Evolutionary conservation across 2,329 filamentous ascomycete genomes (phyloP), one percentile per base, ranked within the genome.

Genomic region (Clathrospora elynae): DNA sequence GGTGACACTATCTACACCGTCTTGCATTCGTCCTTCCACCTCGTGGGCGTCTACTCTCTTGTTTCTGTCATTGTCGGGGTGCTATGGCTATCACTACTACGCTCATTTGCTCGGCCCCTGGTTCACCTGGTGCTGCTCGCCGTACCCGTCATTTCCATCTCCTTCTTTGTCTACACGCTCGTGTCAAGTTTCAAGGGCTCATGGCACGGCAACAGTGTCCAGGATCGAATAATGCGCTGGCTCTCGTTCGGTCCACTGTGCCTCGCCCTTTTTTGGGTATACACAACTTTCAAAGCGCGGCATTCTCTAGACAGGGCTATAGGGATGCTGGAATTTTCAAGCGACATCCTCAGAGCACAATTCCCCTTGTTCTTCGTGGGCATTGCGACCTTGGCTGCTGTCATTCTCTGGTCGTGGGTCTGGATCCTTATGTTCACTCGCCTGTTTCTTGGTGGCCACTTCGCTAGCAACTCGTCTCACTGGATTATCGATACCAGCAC

Each of bases 341-440:
- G 88, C 59, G 86, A 86, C 42, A 95, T 99, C 46, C 76, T 99
- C 11, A 83, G 86, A 5, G 87, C 90, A 23, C 95, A 95, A 62
- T 85, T 90, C 7, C 89, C 87, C 2, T 78, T 99, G 13, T 78
- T 97, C 22, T 67, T 88, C 2, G 81, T 96, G n/a, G 93, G 93
- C 2, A 86, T 96, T 60, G 83, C 79, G 8, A 87, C 86, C 14
- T 79, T 97, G 10, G 80, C 76, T 5, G 75, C 85, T 17, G 86
- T 95, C 29, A 87, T 96, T 7, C 74, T 83, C 10, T 97, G 91
- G 87, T 96, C 91, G 0, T 99, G 93, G 93, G 71, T 88, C 5
- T 99, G 93, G 93, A 83, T 97, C 56, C 84, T 85, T 59, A 96
- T 99, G 90, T 97, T 99, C 71, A 92, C 91, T 6, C 82, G 90